phyloP scores from a whole-genome alignment of 2,329 filamentous ascomycete genomes.

The Sporothrix schenckii region DNA sequence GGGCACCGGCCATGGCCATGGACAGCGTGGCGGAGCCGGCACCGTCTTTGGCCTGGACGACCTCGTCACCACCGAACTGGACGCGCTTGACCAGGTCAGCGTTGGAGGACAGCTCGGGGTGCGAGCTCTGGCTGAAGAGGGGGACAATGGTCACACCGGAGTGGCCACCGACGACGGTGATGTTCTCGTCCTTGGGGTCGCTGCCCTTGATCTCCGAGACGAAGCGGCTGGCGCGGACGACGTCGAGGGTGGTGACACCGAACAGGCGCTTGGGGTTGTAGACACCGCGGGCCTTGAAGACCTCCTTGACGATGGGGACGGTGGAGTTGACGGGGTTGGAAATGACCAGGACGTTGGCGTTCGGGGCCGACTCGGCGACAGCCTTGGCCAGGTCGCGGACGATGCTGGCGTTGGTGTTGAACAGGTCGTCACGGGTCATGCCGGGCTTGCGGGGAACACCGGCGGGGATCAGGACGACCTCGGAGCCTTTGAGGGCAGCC shows the following conservation, averaged over 20 bases:
- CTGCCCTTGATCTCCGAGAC: slow-evolving; percentile 90
- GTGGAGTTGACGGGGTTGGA: slow-evolving; percentile 99
- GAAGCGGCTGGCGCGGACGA: slow-evolving; percentile 97
- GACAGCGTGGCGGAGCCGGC: slow-evolving; percentile 95
- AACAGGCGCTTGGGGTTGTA: slow-evolving; percentile 99
- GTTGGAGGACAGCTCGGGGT: slow-evolving; percentile 79
- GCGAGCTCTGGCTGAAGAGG: slow-evolving; percentile 90
- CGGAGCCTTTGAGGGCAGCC: slow-evolving; percentile 78
- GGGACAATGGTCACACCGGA: slow-evolving; percentile 98
- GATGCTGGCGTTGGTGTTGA: slow-evolving; percentile 99
- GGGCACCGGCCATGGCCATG: slow-evolving; percentile 94
- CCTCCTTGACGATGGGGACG: slow-evolving; percentile 94
- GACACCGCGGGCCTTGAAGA: slow-evolving; percentile 92
- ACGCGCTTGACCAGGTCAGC: slow-evolving; percentile 86
- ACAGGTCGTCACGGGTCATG: slow-evolving; percentile 99
- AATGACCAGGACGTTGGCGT: slow-evolving; percentile 97
- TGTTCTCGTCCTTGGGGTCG: slow-evolving; percentile 89
- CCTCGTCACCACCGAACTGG: slow-evolving; percentile 98
- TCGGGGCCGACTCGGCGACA: slow-evolving; percentile 80
- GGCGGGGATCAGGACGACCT: slow-evolving; percentile 96
- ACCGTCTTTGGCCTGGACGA: slow-evolving; percentile 98
- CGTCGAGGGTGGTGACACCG: slow-evolving; percentile 98
- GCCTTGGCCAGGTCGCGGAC: slow-evolving; percentile 98
- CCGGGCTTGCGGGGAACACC: slow-evolving; percentile 99
- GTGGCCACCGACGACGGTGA: slow-evolving; percentile 96